Conservation (phyloP, 1,284 basidiomycete genomes). For the Puccinia sorghi region DNA sequence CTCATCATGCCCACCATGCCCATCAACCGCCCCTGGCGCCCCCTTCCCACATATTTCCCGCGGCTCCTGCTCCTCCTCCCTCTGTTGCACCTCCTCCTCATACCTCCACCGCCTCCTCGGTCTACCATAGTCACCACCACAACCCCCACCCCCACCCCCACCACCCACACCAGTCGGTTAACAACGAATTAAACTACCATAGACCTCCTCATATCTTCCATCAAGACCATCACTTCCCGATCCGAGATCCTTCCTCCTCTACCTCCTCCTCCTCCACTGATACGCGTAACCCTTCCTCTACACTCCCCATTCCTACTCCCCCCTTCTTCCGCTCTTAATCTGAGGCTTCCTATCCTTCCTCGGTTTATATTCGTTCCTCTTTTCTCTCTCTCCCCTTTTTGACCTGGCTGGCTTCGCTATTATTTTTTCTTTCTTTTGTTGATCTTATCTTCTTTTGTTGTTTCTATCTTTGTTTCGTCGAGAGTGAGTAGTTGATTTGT, state of each 20-base stretch:
- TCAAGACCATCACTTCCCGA: conserved; percentile 33
- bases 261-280: conserved; percentile 53
- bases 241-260: conserved; percentile 52
- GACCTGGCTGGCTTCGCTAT: too few species aligned
- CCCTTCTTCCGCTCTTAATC: neutral
- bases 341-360: neutral
- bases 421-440: conserved; percentile 1
- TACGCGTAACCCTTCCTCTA: neutral
- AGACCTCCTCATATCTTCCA: conserved; percentile 50
- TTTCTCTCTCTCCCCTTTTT: conserved; percentile 1
- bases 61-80: neutral
- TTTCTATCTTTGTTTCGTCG: too few species aligned
- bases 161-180: neutral
- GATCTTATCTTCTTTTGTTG: neutral
- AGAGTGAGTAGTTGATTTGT: too few species aligned
- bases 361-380: neutral
- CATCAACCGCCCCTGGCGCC: neutral
- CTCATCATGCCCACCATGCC: neutral
- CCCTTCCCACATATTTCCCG: neutral
- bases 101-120: neutral
- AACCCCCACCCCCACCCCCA: neutral
- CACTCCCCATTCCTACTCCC: conserved; percentile 43
- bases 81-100: neutral
- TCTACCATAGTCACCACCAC: neutral
- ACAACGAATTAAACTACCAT: conserved; percentile 53